Conservation (phyloP, 148 eudicot species). For the Diospyros kaki region DNA sequence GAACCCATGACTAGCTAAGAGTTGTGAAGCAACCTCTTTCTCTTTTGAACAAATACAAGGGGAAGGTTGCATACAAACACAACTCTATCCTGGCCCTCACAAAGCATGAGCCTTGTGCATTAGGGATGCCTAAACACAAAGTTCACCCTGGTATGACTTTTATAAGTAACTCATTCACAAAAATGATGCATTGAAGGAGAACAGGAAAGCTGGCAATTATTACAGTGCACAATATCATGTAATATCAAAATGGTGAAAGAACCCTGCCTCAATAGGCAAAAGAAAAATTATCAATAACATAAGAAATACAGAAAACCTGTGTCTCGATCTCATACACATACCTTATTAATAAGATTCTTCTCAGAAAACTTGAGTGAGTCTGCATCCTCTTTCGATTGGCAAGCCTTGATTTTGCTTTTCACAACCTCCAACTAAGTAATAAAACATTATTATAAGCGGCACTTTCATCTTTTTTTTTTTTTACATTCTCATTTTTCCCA, state of each 20-base stretch:
- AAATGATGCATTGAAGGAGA: neutral
- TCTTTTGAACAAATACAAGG: too few relatives aligned
- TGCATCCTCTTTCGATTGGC: slow-evolving; percentile 70
- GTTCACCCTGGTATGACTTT: too few relatives aligned
- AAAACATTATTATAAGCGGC: neutral
- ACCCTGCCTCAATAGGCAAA: neutral
- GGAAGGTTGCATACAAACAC: too few relatives aligned
- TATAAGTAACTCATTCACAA: neutral
- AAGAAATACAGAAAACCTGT: neutral
- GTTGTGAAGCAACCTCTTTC: too few relatives aligned
- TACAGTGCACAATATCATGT: neutral
- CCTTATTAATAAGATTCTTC: slow-evolving; percentile 88
- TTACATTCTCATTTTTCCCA: neutral
- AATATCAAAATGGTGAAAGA: neutral
- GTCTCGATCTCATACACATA: slow-evolving; percentile 17
- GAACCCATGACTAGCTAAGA: too few relatives aligned
- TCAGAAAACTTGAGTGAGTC: slow-evolving; percentile 69
- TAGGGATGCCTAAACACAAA: too few relatives aligned
- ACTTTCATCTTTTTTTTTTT: neutral
- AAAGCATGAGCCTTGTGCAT: too few relatives aligned
- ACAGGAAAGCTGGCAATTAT: neutral
- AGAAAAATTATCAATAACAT: neutral
- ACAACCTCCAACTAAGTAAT: slow-evolving; percentile 61
- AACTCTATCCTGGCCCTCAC: too few relatives aligned
- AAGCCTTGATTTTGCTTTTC: slow-evolving; percentile 57